Evolutionary conservation across 495 filamentous ascomycete species (phyloP).

Genomic region (Sabuloglossum arenarium): DNA sequence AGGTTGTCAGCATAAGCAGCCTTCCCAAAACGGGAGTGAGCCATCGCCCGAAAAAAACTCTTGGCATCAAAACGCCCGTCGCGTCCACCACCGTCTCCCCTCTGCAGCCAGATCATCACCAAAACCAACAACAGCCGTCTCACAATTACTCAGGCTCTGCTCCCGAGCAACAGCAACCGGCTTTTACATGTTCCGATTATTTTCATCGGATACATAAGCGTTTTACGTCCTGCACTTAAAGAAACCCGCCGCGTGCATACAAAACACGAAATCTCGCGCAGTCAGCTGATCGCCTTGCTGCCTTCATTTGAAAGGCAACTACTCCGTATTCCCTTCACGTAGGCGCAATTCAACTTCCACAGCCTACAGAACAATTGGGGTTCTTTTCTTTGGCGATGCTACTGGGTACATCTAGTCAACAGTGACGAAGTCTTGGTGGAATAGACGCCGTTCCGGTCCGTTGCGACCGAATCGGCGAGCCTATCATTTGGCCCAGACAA

Average conservation of each 20-base stretch:
- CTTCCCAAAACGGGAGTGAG: not conserved
- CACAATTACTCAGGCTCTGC: too few relatives aligned
- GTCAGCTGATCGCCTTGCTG: not conserved
- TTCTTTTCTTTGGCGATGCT: not conserved
- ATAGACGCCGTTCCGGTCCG: slow-evolving; percentile 1
- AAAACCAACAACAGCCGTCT: not conserved
- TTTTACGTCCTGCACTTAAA: not conserved
- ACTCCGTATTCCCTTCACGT: not conserved
- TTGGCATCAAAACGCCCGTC: not conserved
- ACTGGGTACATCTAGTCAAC: not conserved
- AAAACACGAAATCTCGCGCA: not conserved
- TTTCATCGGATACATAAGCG: not conserved
- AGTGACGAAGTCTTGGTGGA: not conserved
- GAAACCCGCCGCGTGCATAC: not conserved
- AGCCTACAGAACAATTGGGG: not conserved
- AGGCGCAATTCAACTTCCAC: not conserved
- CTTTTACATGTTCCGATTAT: not conserved
- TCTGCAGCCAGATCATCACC: not conserved
- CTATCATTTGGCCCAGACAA: not conserved
- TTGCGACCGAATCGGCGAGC: not conserved
- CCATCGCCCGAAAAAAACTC: not conserved
- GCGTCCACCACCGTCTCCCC: not conserved
- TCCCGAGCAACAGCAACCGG: not conserved
- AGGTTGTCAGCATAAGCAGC: not conserved
- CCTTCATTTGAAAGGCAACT: not conserved